These are phyloP conservation scores for Porodaedalea pini DNA, from an alignment of 1,284 basidiomycete genomes.

Conservation along the genomic window DNA sequence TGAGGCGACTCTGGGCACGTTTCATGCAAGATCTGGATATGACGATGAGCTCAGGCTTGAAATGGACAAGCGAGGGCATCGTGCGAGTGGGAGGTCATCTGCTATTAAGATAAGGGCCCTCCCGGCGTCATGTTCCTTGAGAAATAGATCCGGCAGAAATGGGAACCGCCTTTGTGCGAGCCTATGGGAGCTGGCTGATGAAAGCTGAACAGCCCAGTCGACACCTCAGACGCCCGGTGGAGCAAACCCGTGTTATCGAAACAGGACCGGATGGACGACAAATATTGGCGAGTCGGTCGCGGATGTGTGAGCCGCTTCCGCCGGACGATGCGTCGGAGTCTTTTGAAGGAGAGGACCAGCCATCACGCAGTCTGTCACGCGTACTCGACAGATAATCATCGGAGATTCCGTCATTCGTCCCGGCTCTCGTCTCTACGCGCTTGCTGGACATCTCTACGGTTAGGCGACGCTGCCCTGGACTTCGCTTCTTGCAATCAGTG, in stretches of 20 bases:
- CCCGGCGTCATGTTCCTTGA: background rate
- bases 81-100: constrained; percentile 16
- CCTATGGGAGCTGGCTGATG: background rate
- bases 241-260: constrained; percentile 3
- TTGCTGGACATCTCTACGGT: too few species aligned
- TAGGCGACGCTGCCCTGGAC: too few species aligned
- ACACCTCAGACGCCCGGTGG: background rate
- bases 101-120: constrained; percentile 11
- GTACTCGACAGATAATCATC: background rate
- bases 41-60: constrained; percentile 6
- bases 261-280: too few species aligned
- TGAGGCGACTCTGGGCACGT: constrained; percentile 4
- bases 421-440: too few species aligned
- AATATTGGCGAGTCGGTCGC: too few species aligned
- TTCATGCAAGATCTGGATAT: constrained; percentile 3
- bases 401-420: background rate
- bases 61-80: constrained; percentile 8
- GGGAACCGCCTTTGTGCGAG: background rate
- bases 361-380: too few species aligned
- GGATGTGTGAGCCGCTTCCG: too few species aligned
- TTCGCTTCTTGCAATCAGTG: too few species aligned
- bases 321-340: background rate
- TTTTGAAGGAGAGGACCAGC: too few species aligned
- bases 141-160: constrained; percentile 4
- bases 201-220: background rate